phyloP scores from a whole-genome alignment of 2,329 filamentous ascomycete species.

The Diaporthe sp. region DNA sequence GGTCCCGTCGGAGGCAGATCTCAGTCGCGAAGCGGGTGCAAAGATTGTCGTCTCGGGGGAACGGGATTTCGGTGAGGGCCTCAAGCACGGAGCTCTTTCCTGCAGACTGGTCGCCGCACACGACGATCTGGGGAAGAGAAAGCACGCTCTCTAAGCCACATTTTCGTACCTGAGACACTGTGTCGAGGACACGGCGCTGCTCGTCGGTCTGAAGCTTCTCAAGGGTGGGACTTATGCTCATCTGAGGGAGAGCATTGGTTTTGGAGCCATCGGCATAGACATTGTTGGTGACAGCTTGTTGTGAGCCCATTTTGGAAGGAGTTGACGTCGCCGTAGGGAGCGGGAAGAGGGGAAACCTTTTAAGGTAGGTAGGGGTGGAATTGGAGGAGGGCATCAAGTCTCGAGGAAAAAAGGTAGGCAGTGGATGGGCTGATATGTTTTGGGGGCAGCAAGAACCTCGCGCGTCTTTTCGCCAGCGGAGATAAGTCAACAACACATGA shows the following conservation, averaged over 20 bases:
- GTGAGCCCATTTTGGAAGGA: neutral
- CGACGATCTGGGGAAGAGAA: slow-evolving; percentile 17
- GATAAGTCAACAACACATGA: neutral
- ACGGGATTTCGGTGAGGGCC: slow-evolving; percentile 34
- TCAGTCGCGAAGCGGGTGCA: slow-evolving; percentile 36
- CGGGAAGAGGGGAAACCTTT: neutral
- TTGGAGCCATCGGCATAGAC: neutral
- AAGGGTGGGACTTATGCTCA: neutral
- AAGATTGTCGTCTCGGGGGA: slow-evolving; percentile 28
- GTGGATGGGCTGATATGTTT: neutral
- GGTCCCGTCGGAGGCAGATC: slow-evolving; percentile 26
- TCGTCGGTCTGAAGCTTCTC: slow-evolving; percentile 32
- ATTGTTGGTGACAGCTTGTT: neutral
- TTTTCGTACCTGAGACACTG: slow-evolving; percentile 6
- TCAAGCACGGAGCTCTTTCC: slow-evolving; percentile 34
- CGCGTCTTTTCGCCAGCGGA: neutral
- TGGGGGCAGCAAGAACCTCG: neutral
- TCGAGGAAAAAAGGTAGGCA: neutral
- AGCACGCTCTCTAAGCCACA: slow-evolving; percentile 6
- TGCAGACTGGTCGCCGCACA: slow-evolving; percentile 33
- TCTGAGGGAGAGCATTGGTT: neutral
- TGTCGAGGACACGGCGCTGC: slow-evolving; percentile 28
- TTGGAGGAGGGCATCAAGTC: neutral
- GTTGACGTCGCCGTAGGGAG: neutral
- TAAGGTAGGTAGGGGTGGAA: no score